Evolutionary conservation across 2,329 filamentous ascomycete species (phyloP), one percentile per base, ranked within the genome.

Genomic region (Ophiostoma sp.): DNA sequence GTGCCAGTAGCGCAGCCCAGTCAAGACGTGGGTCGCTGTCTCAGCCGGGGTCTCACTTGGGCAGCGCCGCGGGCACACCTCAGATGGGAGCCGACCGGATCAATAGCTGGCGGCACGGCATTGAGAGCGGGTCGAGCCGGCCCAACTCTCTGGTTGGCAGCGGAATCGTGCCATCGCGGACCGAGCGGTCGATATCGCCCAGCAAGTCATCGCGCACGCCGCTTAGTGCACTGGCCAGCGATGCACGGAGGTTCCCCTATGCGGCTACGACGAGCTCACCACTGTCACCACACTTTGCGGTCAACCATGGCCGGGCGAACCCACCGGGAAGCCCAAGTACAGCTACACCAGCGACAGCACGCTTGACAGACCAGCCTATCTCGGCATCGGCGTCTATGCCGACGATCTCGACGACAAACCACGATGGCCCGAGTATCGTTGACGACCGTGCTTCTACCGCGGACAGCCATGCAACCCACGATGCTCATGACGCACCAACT

Each of bases 91-190:
- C 89, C 0, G 94, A 98, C 71, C 86, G 91, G 16, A 97, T 97
- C 72, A 84, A 96, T 72, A 90, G 87, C 65, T 99, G 94, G 94
- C 87, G 93, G 3, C 92, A 96, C 68, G 83, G 83, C 27, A 80
- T 87, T 12, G 83, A 85, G 63, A 77, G 73, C 27, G 64, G 64
- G 67, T 72, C 75, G 47, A 73, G 76, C 11, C 76, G 80, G 16
- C 76, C 78, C 1, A 76, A 76, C 65, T 78, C 78, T 40, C 75
- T 79, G 0, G 40, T 67, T 27, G 66, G 64, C 45, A 66, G 44
- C 18, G 60, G 65, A 11, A 47, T n/a, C 5, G 75, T 76, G 41
- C 79, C 79, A 0, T 75, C 77, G 4, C 77, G 79, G n/a, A 84
- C 79, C 68, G 83, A 85, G 70, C 80, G 85, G 11, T 87, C 85